Percentiles rank a stretch among this genome's conserved stretches.
Evolutionary conservation across 352 stramenopile species (phyloP).

Genomic region (Pythium coloratum): DNA sequence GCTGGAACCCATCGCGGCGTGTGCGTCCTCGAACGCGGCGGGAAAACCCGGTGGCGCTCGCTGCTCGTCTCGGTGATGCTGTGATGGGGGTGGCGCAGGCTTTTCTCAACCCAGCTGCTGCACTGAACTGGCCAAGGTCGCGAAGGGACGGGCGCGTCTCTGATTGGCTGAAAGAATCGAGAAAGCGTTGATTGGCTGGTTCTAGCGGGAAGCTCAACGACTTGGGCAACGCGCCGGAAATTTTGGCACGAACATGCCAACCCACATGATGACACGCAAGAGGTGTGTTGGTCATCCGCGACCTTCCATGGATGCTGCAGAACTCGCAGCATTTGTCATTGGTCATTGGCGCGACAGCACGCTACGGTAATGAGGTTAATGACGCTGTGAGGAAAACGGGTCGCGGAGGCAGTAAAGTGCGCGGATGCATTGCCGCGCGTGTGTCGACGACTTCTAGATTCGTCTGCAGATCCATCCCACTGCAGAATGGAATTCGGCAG

Average conservation of each 20-base stretch:
- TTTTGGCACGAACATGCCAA: constrained; percentile 3
- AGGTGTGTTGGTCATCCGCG: not conserved
- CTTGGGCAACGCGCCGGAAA: not conserved
- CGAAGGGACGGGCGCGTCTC: constrained; percentile 7
- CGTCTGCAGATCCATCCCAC: not conserved
- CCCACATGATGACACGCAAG: not conserved
- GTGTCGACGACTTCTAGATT: not conserved
- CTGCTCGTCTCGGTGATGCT: not conserved
- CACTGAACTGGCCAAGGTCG: constrained; percentile 21
- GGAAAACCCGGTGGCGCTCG: not conserved
- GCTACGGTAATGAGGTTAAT: not conserved
- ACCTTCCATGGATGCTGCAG: not conserved
- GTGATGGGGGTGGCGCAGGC: not conserved
- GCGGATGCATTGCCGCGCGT: not conserved
- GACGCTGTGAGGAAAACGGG: not conserved
- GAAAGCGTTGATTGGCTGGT: constrained; percentile 17
- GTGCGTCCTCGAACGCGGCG: constrained; percentile 3
- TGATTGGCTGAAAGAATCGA: constrained; percentile 28
- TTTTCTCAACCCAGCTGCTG: constrained; percentile 18
- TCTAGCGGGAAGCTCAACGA: not conserved
- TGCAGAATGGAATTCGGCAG: not conserved
- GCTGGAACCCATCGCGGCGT: not conserved
- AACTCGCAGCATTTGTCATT: not conserved
- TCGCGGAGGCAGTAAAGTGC: not conserved
- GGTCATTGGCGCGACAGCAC: not conserved